These are phyloP conservation scores for Trichoderma koningiopsis DNA, from an alignment of 2,329 filamentous ascomycete genomes.

Conservation along the genomic window DNA sequence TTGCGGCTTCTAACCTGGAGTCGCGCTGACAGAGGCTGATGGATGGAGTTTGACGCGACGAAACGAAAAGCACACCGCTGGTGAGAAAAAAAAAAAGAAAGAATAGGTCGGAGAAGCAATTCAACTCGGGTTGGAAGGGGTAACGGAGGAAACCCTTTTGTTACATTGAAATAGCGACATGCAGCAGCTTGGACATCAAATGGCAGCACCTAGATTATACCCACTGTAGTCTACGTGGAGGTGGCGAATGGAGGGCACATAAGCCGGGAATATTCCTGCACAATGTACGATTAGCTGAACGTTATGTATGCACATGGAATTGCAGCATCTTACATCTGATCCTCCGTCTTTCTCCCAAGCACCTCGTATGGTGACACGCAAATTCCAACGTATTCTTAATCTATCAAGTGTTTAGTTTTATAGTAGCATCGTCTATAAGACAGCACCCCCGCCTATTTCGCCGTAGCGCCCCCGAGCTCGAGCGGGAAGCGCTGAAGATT, in stretches of 20 bases:
- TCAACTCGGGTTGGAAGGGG: neutral
- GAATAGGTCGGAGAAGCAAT: neutral
- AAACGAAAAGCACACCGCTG: neutral
- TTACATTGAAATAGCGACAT: neutral
- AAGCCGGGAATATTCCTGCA: neutral
- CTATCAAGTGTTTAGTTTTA: too few relatives aligned
- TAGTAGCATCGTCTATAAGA: neutral
- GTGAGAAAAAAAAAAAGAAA: neutral
- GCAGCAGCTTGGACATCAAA: neutral
- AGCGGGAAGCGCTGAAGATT: conserved; percentile 25
- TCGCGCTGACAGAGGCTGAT: neutral
- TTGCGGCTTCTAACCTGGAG: conserved; percentile 6
- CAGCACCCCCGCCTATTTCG: neutral
- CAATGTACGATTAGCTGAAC: neutral
- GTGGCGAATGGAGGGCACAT: neutral
- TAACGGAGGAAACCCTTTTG: neutral
- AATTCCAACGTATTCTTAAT: neutral
- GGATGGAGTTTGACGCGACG: neutral
- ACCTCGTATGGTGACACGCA: neutral
- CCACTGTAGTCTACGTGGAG: neutral
- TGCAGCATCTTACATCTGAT: neutral
- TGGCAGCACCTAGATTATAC: neutral
- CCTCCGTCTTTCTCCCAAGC: neutral
- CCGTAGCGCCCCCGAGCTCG: neutral
- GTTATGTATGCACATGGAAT: neutral